phyloP scores from a whole-genome alignment of 2,329 filamentous ascomycete genomes.

The Ascosphaera pollenicola region DNA sequence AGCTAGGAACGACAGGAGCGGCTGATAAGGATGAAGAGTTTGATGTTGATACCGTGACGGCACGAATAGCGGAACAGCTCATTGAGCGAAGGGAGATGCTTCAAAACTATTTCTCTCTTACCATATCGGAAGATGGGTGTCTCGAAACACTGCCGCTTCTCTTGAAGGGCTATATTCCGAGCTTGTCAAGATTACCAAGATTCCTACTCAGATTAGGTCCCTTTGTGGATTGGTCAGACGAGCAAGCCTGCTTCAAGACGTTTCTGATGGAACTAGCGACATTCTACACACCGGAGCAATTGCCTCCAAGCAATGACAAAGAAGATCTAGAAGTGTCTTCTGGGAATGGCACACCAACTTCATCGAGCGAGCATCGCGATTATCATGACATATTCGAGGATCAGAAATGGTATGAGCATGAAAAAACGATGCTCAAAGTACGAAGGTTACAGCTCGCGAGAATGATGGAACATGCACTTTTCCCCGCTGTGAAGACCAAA shows the following conservation, averaged over 20 bases:
- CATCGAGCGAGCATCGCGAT: too few relatives aligned
- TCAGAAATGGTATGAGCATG: too few relatives aligned
- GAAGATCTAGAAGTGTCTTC: too few relatives aligned
- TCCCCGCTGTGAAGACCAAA: constrained; percentile 67
- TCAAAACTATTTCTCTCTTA: constrained; percentile 73
- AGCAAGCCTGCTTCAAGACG: constrained; percentile 64
- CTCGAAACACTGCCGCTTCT: constrained; percentile 63
- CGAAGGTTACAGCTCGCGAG: constrained; percentile 48
- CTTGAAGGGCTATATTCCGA: constrained; percentile 71
- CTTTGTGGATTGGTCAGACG: constrained; percentile 64
- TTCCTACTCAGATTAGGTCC: constrained; percentile 80
- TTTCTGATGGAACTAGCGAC: constrained; percentile 72
- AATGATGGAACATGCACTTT: constrained; percentile 66
- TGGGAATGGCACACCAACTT: too few relatives aligned
- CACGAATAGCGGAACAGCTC: constrained; percentile 29
- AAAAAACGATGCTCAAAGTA: too few relatives aligned
- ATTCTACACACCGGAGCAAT: constrained; percentile 74
- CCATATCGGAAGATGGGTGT: constrained; percentile 57
- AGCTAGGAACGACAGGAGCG: too few relatives aligned
- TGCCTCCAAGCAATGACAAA: too few relatives aligned
- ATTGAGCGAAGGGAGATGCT: constrained; percentile 68
- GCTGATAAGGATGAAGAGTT: constrained; percentile 43
- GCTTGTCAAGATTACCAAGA: constrained; percentile 63
- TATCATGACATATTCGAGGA: too few relatives aligned
- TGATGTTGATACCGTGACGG: constrained; percentile 41